phyloP scores from a whole-genome alignment of 2,329 filamentous ascomycete species.

The Penicillium hesseltinei region DNA sequence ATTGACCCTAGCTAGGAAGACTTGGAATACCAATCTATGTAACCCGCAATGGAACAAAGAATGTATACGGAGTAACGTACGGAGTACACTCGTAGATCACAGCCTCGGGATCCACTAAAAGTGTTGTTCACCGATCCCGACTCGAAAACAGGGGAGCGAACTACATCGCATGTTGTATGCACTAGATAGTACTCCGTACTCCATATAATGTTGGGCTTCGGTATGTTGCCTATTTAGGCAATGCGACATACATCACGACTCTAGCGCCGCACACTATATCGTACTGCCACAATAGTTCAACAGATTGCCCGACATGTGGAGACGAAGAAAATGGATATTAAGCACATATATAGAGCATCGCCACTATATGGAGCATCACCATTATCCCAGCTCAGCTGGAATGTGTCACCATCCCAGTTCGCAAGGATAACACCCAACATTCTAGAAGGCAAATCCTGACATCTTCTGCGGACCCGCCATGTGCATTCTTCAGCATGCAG shows the following conservation, averaged over 20 bases:
- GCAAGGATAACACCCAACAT: neutral
- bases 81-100: neutral
- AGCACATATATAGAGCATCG: neutral
- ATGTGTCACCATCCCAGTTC: neutral
- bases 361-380: neutral
- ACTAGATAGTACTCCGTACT: neutral
- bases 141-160: neutral
- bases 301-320: neutral
- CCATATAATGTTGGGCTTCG: neutral
- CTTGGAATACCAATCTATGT: neutral
- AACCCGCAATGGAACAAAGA: neutral
- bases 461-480: neutral
- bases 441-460: neutral
- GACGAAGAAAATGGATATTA: neutral
- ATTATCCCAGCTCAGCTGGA: neutral
- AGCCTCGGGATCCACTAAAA: neutral
- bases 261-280: neutral
- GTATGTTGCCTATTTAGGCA: neutral
- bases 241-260: neutral
- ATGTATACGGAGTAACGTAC: neutral
- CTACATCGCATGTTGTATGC: neutral
- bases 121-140: neutral
- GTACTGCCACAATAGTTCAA: neutral
- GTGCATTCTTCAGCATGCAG: constrained; percentile 5
- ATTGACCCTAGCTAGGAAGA: neutral